Percentiles rank a stretch among this genome's conserved stretches.
These are phyloP conservation scores for Penicillium parvum DNA, from an alignment of 495 filamentous ascomycete genomes.

Conservation along the genomic window DNA sequence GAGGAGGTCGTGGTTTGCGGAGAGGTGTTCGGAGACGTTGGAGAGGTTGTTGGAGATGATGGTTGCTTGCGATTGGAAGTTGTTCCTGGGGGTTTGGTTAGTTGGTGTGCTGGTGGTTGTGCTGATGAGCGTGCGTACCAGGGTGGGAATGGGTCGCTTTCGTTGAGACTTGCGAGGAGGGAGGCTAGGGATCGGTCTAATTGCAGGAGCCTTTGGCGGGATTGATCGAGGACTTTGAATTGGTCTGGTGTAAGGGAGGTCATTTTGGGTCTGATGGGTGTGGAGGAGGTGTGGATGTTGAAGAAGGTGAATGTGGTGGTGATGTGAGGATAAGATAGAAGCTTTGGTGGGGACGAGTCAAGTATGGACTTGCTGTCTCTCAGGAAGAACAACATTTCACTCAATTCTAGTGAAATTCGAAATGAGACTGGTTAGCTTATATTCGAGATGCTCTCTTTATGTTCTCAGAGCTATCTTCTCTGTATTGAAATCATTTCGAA, in stretches of 20 bases:
- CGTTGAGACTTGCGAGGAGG: conserved; percentile 51
- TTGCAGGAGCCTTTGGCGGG: conserved; percentile 66
- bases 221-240: conserved; percentile 68
- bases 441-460: no score
- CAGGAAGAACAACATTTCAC: no score
- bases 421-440: no score
- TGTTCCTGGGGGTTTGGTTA: conserved; percentile 43
- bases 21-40: conserved; percentile 53
- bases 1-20: conserved; percentile 56
- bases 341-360: no score
- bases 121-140: conserved; percentile 40
- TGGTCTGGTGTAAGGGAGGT: conserved; percentile 49
- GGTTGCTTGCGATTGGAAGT: conserved; percentile 61
- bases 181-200: conserved; percentile 62
- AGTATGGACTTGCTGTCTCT: no score
- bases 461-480: no score
- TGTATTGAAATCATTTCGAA: no score
- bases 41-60: conserved; percentile 63
- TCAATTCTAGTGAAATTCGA: no score
- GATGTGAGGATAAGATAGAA: no score
- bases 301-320: no score
- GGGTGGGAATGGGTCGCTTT: conserved; percentile 54
- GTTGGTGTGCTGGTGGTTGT: conserved; percentile 3
- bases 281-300: no score
- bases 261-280: conserved; percentile 21